Evolutionary conservation across 495 filamentous ascomycete genomes (phyloP).

Genomic region (Lasiosphaeria miniovina): DNA sequence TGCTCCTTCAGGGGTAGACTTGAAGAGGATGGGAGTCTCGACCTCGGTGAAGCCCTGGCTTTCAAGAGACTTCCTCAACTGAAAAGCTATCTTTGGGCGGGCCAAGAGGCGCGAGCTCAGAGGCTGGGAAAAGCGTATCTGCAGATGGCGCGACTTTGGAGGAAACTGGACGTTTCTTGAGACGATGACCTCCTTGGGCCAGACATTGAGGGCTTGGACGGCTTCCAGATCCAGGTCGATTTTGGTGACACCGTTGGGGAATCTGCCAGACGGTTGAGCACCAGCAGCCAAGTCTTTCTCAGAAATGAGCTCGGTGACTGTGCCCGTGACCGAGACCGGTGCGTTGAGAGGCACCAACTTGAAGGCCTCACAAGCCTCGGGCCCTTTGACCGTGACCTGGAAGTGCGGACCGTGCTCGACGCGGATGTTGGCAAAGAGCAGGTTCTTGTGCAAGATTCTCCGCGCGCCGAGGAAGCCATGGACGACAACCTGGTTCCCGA

Average conservation of each 20-base stretch:
- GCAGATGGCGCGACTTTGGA: conserved; percentile 73
- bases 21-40: conserved; percentile 93
- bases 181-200: conserved; percentile 73
- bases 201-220: conserved; percentile 68
- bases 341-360: conserved; percentile 35
- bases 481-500: conserved; percentile 54
- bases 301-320: conserved; percentile 19
- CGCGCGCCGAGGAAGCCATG: conserved; percentile 70
- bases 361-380: conserved; percentile 28
- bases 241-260: conserved; percentile 16
- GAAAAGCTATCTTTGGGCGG: conserved; percentile 53
- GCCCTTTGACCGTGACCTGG: conserved; percentile 36
- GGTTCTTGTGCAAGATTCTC: conserved; percentile 59
- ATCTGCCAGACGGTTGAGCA: neutral
- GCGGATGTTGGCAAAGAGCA: conserved; percentile 66
- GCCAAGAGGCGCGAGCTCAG: conserved; percentile 58
- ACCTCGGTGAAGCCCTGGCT: conserved; percentile 65
- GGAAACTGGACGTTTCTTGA: conserved; percentile 68
- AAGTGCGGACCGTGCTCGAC: conserved; percentile 26
- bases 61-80: conserved; percentile 53
- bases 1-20: conserved; percentile 94
- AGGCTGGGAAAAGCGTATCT: conserved; percentile 66
- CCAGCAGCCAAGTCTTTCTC: neutral
- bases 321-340: conserved; percentile 39
- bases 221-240: conserved; percentile 46